phyloP scores from a whole-genome alignment of 2,329 filamentous ascomycete species.

The Fusarium irregulare region DNA sequence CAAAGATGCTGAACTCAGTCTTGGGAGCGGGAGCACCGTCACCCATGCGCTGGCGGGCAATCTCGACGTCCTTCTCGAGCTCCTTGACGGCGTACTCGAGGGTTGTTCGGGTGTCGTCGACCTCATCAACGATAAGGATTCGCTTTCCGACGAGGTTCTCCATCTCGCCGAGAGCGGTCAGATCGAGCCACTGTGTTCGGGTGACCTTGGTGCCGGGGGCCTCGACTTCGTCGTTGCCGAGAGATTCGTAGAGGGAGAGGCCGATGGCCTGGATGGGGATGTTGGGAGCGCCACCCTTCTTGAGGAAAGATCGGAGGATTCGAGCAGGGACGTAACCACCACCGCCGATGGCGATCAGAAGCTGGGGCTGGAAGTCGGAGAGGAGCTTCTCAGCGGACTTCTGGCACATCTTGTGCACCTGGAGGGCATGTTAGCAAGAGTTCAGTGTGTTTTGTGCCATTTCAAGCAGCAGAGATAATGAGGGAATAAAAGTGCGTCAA shows the following conservation, averaged over 20 bases:
- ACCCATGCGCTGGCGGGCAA: constrained; percentile 79
- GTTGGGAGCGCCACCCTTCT: constrained; percentile 85
- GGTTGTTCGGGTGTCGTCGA: constrained; percentile 94
- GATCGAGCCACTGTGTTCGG: constrained; percentile 97
- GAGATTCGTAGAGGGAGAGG: constrained; percentile 93
- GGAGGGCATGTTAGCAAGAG: constrained; percentile 35
- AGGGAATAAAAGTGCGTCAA: neutral
- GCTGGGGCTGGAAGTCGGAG: constrained; percentile 86
- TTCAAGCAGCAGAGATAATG: no score
- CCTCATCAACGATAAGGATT: constrained; percentile 63
- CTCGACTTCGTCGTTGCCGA: constrained; percentile 73
- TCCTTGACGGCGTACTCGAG: constrained; percentile 94
- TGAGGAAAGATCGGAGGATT: constrained; percentile 97
- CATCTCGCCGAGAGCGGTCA: constrained; percentile 81
- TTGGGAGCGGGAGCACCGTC: constrained; percentile 63
- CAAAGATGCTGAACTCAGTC: constrained; percentile 94
- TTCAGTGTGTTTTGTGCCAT: neutral
- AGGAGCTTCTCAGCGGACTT: constrained; percentile 84
- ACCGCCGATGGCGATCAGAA: constrained; percentile 98
- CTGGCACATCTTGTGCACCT: constrained; percentile 99
- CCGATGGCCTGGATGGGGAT: constrained; percentile 99
- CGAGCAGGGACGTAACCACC: constrained; percentile 97
- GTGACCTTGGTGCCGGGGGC: constrained; percentile 89
- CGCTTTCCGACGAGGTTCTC: constrained; percentile 55
- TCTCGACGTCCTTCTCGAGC: constrained; percentile 92